Conservation (phyloP, 345 rosid genomes). For the Erysimum cheiranthoides region DNA sequence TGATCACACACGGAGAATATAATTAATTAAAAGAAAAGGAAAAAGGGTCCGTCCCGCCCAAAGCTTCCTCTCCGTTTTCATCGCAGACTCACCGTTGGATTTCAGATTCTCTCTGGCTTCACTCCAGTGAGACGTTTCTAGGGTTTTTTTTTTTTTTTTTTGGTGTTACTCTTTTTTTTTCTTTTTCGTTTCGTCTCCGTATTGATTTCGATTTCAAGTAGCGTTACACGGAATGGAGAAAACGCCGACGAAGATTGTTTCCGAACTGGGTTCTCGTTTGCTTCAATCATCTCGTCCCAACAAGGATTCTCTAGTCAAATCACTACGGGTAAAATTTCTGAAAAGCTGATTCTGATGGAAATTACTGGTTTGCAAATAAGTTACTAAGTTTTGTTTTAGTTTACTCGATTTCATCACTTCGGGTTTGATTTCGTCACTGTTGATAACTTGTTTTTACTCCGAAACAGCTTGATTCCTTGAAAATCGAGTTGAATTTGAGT, state of each 20-base stretch:
- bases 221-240: slow-evolving; percentile 51
- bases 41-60: slow-evolving; percentile 34
- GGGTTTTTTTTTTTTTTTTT: not conserved
- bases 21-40: not conserved
- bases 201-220: not conserved
- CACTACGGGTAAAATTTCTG: slow-evolving; percentile 59
- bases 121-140: slow-evolving; percentile 13
- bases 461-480: not conserved
- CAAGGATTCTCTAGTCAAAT: slow-evolving; percentile 71
- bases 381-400: not conserved
- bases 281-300: slow-evolving; percentile 60
- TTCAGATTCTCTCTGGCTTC: slow-evolving; percentile 19
- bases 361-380: not conserved
- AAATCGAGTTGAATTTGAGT: slow-evolving; percentile 4
- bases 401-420: not conserved
- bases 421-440: slow-evolving; percentile 12
- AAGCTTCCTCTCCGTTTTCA: slow-evolving; percentile 34
- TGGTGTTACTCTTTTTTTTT: too few species aligned
- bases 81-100: slow-evolving; percentile 32
- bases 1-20: not conserved
- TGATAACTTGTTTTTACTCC: not conserved
- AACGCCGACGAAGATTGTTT: slow-evolving; percentile 54
- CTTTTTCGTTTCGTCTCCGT: not conserved
- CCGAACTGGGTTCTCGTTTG: slow-evolving; percentile 66
- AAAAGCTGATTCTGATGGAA: slow-evolving; percentile 8